A percentile compares a stretch with the other conserved stretches of the same genome.
phyloP scores from a whole-genome alignment of 176 grass and related monocot species.

The Carex scoparia region DNA sequence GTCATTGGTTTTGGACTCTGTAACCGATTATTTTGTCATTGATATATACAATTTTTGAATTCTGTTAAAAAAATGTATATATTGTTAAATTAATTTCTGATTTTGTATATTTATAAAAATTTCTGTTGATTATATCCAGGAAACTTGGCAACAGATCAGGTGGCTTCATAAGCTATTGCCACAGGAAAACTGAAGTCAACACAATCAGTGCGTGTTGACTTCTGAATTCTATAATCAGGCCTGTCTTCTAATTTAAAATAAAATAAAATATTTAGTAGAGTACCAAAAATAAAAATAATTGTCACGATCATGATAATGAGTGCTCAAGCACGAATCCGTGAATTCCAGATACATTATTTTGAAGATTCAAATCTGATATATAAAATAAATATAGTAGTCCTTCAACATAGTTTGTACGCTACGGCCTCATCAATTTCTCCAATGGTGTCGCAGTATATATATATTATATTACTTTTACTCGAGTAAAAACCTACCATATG shows the following conservation, averaged over 20 bases:
- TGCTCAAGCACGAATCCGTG: slow-evolving; percentile 26
- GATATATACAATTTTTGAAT: no score
- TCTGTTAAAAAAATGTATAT: no score
- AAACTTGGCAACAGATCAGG: no score
- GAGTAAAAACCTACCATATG: no score
- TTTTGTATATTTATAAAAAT: no score
- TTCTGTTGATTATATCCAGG: no score
- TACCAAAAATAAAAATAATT: slow-evolving; percentile 10
- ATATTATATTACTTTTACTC: no score
- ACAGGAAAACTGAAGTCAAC: background rate
- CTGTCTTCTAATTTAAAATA: background rate
- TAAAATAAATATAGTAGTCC: background rate
- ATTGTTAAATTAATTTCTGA: no score
- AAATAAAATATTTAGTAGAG: slow-evolving; percentile 8
- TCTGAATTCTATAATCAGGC: background rate
- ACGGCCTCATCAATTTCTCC: background rate
- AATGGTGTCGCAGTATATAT: background rate
- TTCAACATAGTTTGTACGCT: background rate
- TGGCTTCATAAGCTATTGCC: background rate
- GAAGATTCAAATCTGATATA: background rate
- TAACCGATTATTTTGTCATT: no score
- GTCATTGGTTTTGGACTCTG: no score
- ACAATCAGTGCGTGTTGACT: slow-evolving; percentile 7
- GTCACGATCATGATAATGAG: slow-evolving; percentile 15
- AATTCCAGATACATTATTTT: slow-evolving; percentile 17